Evolutionary conservation across 345 rosid genomes (phyloP).

Genomic region (Gossypium thurberi): DNA sequence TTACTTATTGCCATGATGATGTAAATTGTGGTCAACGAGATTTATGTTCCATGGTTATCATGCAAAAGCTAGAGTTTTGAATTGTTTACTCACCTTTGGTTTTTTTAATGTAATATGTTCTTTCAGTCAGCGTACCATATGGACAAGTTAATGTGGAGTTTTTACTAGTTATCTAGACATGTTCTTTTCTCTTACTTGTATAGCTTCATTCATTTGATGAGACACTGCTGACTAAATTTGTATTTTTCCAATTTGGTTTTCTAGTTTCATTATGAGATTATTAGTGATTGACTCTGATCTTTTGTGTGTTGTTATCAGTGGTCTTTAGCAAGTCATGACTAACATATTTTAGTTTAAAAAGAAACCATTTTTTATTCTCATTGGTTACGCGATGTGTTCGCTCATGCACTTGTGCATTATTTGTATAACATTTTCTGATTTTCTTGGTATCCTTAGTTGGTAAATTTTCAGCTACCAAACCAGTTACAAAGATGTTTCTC

Average conservation of each 20-base stretch:
- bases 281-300: not conserved
- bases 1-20: not conserved
- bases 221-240: not conserved
- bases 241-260: not conserved
- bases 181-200: not conserved
- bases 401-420: not conserved
- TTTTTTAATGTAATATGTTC: not conserved
- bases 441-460: slow-evolving; percentile 5
- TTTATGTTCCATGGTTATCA: not conserved
- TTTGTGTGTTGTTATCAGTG: not conserved
- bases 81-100: not conserved
- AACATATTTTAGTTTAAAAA: not conserved
- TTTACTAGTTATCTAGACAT: not conserved
- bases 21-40: not conserved
- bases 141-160: not conserved
- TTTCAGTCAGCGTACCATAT: not conserved
- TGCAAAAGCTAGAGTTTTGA: not conserved
- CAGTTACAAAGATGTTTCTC: not conserved
- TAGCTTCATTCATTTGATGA: not conserved
- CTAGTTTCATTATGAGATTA: not conserved
- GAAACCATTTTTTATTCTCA: not conserved
- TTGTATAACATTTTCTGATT: not conserved
- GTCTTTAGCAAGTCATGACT: not conserved
- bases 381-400: not conserved
- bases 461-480: not conserved